Percentiles rank a stretch among this genome's conserved stretches.
These are phyloP conservation scores for Isabelozyma heimii DNA, from an alignment of 805 yeast genomes.

Conservation along the genomic window DNA sequence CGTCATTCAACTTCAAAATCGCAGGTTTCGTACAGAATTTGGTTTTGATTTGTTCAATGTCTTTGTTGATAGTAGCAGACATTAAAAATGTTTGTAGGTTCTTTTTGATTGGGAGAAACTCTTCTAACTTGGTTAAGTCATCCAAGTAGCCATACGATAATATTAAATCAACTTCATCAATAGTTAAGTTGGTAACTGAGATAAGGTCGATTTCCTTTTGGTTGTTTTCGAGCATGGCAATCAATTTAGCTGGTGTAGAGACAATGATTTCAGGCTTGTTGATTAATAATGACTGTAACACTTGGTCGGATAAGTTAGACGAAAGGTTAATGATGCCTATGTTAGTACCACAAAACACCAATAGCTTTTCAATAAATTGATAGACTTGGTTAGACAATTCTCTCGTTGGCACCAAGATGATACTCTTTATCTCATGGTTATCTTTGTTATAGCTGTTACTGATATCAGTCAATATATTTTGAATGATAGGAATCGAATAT, in stretches of 20 bases:
- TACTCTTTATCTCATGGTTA: constrained; percentile 43
- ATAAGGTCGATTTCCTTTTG: constrained; percentile 50
- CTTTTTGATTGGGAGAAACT: constrained; percentile 66
- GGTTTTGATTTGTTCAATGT: constrained; percentile 68
- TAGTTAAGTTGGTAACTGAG: constrained; percentile 66
- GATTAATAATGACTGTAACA: constrained; percentile 64
- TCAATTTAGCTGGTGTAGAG: constrained; percentile 82
- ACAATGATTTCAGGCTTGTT: constrained; percentile 80
- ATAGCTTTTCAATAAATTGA: constrained; percentile 64
- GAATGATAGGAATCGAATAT: constrained; percentile 82
- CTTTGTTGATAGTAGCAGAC: constrained; percentile 94
- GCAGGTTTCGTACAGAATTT: constrained; percentile 85
- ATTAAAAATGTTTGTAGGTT: constrained; percentile 84
- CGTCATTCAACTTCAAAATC: constrained; percentile 74
- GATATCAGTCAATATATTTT: constrained; percentile 57
- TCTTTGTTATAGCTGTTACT: constrained; percentile 14
- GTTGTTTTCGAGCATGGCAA: constrained; percentile 49
- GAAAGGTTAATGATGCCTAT: constrained; percentile 66
- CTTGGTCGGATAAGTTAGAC: constrained; percentile 64
- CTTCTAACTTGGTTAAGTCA: constrained; percentile 67
- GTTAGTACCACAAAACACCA: constrained; percentile 66
- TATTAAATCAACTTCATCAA: constrained; percentile 94
- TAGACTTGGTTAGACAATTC: constrained; percentile 87
- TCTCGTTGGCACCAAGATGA: constrained; percentile 88
- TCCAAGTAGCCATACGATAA: constrained; percentile 88